Evolutionary conservation across 768 basidiomycete genomes (phyloP).

Genomic region (Suillus subalutaceus): DNA sequence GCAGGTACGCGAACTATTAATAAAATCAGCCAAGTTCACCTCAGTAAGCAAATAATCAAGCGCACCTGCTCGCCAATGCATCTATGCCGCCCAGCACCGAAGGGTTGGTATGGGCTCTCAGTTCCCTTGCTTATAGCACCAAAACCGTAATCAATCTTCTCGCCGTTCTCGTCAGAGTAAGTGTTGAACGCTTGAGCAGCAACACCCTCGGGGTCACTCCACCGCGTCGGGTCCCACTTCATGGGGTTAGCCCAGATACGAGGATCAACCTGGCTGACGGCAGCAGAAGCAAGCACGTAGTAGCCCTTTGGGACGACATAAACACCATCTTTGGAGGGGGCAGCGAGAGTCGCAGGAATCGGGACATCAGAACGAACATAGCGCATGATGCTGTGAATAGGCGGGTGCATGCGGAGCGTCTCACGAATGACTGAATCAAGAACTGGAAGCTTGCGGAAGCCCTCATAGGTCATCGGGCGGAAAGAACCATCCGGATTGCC

Average conservation of each 20-base stretch:
- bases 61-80: conserved; percentile 89
- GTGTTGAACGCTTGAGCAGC: conserved; percentile 76
- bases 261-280: conserved; percentile 87
- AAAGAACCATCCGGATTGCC: conserved; percentile 79
- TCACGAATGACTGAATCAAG: conserved; percentile 92
- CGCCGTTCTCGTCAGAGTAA: conserved; percentile 75
- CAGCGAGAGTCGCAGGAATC: conserved; percentile 78
- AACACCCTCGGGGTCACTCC: conserved; percentile 84
- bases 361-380: conserved; percentile 85
- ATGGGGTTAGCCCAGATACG: conserved; percentile 73
- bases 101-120: conserved; percentile 94
- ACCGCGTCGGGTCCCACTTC: conserved; percentile 80
- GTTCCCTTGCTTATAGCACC: conserved; percentile 96
- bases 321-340: conserved; percentile 70
- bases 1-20: conserved; percentile 87
- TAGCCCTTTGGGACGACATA: conserved; percentile 91
- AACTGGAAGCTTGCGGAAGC: conserved; percentile 78
- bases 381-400: conserved; percentile 95
- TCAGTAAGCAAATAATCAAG: conserved; percentile 10
- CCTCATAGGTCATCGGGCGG: conserved; percentile 82
- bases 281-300: conserved; percentile 87
- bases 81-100: conserved; percentile 94
- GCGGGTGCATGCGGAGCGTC: conserved; percentile 90
- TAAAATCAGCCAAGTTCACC: conserved; percentile 7
- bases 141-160: conserved; percentile 96